phyloP scores from a whole-genome alignment of 2,329 filamentous ascomycete genomes.

The Epichloe amarillans region DNA sequence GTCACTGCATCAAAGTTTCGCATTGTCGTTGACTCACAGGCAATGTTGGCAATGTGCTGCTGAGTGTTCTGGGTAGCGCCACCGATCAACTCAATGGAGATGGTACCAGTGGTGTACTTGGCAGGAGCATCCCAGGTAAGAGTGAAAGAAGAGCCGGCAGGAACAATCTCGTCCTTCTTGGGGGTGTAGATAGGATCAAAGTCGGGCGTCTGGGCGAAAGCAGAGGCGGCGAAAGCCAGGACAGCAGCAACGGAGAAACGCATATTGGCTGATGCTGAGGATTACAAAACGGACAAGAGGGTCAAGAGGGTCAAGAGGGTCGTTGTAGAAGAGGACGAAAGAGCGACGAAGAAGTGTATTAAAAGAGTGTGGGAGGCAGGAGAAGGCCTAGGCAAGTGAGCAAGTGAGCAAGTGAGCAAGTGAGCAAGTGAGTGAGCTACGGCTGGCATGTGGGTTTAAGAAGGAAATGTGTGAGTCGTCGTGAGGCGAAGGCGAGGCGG shows the following conservation, averaged over 20 bases:
- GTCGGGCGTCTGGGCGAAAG: conserved; percentile 38
- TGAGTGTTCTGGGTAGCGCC: conserved; percentile 32
- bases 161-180: conserved; percentile 26
- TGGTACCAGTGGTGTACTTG: conserved; percentile 27
- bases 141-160: conserved; percentile 34
- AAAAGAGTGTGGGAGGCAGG: conserved; percentile 20
- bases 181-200: conserved; percentile 43
- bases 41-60: conserved; percentile 28
- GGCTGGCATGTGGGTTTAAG: conserved; percentile 12
- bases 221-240: conserved; percentile 37
- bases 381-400: conserved; percentile 12
- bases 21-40: conserved; percentile 29
- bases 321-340: conserved; percentile 2
- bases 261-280: conserved; percentile 32
- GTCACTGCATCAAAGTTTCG: neutral
- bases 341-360: conserved; percentile 6
- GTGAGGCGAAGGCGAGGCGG: conserved; percentile 9
- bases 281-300: neutral
- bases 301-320: neutral
- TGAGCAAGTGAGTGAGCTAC: conserved; percentile 12
- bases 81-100: conserved; percentile 42
- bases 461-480: neutral
- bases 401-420: no score
- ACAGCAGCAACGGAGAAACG: conserved; percentile 37
- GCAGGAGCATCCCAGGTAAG: conserved; percentile 36